Percentiles rank a stretch among this genome's conserved stretches.
Evolutionary conservation across 352 stramenopile species (phyloP).

Genomic region (Phytophthora quininea): DNA sequence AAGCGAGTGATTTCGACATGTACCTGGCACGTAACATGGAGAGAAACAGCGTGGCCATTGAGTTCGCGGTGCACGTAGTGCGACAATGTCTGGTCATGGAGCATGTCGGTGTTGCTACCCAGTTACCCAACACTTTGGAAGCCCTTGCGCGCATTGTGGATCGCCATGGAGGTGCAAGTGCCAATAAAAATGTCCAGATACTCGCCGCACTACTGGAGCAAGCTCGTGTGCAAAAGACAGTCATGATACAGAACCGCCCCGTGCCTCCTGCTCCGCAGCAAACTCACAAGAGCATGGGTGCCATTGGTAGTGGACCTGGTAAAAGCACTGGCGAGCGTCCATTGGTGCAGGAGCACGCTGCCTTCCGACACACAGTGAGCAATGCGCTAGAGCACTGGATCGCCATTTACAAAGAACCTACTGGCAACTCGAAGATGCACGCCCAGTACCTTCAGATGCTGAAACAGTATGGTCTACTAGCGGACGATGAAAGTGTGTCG

Average conservation of each 20-base stretch:
- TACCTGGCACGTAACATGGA: conserved; percentile 96
- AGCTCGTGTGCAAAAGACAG: conserved; percentile 61
- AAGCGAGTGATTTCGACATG: conserved; percentile 93
- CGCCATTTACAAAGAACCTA: conserved; percentile 94
- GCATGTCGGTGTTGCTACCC: conserved; percentile 88
- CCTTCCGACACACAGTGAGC: conserved; percentile 87
- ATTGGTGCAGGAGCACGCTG: conserved; percentile 73
- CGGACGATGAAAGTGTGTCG: conserved; percentile 96
- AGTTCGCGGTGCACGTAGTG: conserved; percentile 97
- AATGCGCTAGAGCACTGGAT: conserved; percentile 98
- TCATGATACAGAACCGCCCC: conserved; percentile 32
- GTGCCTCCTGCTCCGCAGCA: conserved; percentile 20
- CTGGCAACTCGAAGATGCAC: conserved; percentile 94
- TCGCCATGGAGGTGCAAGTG: conserved; percentile 65
- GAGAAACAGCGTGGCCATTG: conserved; percentile 94
- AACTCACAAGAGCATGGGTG: conserved; percentile 55
- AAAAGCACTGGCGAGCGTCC: conserved; percentile 42
- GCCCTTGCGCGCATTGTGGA: conserved; percentile 87
- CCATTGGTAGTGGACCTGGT: conserved; percentile 57
- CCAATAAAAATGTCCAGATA: conserved; percentile 90
- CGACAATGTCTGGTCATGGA: conserved; percentile 92
- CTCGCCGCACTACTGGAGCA: conserved; percentile 81
- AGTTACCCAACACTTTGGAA: conserved; percentile 95
- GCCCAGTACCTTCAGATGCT: conserved; percentile 98
- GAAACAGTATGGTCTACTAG: conserved; percentile 95